A percentile compares a stretch with the other conserved stretches of the same genome.
Conservation (phyloP, 2,329 filamentous ascomycete genomes). For the Scedosporium boydii region DNA sequence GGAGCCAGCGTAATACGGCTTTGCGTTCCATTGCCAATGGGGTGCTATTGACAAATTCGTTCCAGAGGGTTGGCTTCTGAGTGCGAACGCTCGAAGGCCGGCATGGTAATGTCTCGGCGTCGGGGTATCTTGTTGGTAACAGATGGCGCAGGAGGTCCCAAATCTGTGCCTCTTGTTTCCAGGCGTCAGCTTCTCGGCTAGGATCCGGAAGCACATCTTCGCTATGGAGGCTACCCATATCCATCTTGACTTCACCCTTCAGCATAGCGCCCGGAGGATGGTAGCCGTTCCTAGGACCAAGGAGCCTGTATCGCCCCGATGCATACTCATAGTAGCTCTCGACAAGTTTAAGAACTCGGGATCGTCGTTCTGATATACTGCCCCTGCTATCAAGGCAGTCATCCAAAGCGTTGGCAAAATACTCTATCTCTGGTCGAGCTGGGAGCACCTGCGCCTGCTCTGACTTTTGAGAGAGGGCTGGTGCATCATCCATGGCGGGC, state of each 20-base stretch:
- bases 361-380: conserved; percentile 44
- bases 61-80: conserved; percentile 20
- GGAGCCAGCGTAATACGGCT: conserved; percentile 77
- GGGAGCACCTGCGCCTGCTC: neutral
- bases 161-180: conserved; percentile 78
- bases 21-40: conserved; percentile 67
- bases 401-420: conserved; percentile 76
- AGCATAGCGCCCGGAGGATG: neutral
- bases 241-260: conserved; percentile 40
- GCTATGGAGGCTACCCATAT: conserved; percentile 41
- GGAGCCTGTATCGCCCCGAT: conserved; percentile 27
- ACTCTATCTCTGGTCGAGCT: conserved; percentile 69
- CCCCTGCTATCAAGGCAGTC: conserved; percentile 50
- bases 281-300: neutral
- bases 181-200: conserved; percentile 22
- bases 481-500: conserved; percentile 8
- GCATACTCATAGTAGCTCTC: conserved; percentile 54
- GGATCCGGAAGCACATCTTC: conserved; percentile 15
- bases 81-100: conserved; percentile 7
- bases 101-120: conserved; percentile 6
- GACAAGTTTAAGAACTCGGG: conserved; percentile 59
- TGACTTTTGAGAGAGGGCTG: neutral
- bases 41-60: conserved; percentile 66
- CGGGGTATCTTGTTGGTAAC: conserved; percentile 57
- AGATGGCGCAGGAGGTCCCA: conserved; percentile 79